Conservation (phyloP, 2,329 filamentous ascomycete species). For the Alternaria arborescens region DNA sequence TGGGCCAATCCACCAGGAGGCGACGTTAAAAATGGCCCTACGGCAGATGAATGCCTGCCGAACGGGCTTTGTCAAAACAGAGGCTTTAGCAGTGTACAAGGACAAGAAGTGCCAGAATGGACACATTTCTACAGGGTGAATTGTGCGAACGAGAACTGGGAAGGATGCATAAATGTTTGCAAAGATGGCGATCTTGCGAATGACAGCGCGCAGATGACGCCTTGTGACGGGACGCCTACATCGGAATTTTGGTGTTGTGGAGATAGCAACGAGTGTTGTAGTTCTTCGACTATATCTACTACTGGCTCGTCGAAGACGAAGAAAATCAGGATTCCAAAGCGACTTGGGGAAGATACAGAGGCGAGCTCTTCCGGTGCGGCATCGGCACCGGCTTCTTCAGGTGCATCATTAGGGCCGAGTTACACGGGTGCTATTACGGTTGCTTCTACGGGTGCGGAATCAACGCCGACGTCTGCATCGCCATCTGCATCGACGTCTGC, state of each 20-base stretch:
- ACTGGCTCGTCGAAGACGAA: not conserved
- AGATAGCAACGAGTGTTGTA: not conserved
- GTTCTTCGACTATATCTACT: constrained; percentile 3
- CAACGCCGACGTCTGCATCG: not conserved
- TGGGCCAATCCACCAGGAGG: constrained; percentile 17
- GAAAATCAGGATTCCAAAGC: constrained; percentile 6
- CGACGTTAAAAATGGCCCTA: constrained; percentile 9
- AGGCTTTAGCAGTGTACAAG: not conserved
- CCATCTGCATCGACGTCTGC: not conserved
- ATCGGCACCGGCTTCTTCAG: not conserved
- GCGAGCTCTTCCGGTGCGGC: not conserved
- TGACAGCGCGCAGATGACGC: constrained; percentile 14
- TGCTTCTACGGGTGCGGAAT: not conserved
- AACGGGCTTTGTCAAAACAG: constrained; percentile 26
- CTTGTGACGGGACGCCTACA: constrained; percentile 19
- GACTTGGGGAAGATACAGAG: not conserved
- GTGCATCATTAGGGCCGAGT: not conserved
- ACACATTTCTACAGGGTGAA: constrained; percentile 17
- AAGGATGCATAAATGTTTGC: constrained; percentile 22
- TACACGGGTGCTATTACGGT: not conserved
- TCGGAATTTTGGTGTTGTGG: constrained; percentile 24
- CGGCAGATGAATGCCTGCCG: constrained; percentile 22
- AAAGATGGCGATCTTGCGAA: constrained; percentile 7
- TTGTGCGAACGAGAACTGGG: constrained; percentile 16
- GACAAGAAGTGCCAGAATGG: not conserved